Base-by-base conservation (phyloP, 2,329 filamentous ascomycete genomes). In the Aspergillus calidoustus region DNA sequence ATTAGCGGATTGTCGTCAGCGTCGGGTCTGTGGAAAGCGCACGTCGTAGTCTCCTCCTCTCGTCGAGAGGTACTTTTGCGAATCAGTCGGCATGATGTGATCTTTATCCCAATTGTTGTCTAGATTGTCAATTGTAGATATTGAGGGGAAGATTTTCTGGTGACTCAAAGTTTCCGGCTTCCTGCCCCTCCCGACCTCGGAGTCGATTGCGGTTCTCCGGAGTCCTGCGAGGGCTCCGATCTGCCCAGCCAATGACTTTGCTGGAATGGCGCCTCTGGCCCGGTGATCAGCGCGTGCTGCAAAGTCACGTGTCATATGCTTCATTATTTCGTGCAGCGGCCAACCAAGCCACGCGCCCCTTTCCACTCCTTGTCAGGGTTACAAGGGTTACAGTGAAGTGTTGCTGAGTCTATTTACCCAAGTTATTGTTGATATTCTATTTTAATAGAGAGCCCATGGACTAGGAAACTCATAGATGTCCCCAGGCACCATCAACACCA, bases 31-130 rank as follows among this genome's bases (percentile, higher is more conserved):
- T n/a, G 31, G 17, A 48, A 60, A 23, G 74, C 82, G 69, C 79
- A 88, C 86, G 70, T 85, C 84, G 75, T 87, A 88, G 28, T 83
- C 86, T 63, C 85, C 86, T 67, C 86, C 87, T 66, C 87, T 79
- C 22, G 86, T 89, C 70, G 85, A 88, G 59, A 89, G 77, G 71
- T 89, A 89, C 68, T 81, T 81, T 70, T 88, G 86, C 13, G 86
- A 87, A 30, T 68, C 64, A 4, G 68, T 70, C 28, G 56, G 50
- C 44, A 47, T 23, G 13, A 23, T 48, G 22, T 48, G 19, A 25
- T 48, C 11, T 48, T 19, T 41, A 41, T 19, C 46, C 22, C 46
- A 48, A 48, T 48, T 9, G 46, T 25, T 48, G 34, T 41, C 34
- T 41, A 2, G 11, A 41, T 15, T 41, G 34, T 41, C 15, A 41